A percentile compares a stretch with the other conserved stretches of the same genome.
These are phyloP conservation scores for Tolypocladium inflatum DNA, from an alignment of 2,329 filamentous ascomycete genomes.

Conservation along the genomic window DNA sequence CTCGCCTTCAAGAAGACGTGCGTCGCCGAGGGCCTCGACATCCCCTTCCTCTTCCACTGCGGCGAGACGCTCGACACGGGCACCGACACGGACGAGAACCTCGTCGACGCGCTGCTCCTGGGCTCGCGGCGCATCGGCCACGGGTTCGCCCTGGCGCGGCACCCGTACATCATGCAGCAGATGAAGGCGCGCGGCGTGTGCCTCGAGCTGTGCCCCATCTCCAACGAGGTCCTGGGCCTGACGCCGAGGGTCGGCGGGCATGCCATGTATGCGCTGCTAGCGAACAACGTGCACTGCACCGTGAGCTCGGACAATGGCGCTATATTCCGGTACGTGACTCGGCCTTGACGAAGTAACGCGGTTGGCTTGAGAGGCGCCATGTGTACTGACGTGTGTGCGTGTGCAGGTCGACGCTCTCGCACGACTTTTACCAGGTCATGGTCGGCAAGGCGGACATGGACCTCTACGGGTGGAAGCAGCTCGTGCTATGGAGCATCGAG, in stretches of 20 bases:
- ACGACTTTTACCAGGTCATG: conserved; percentile 72
- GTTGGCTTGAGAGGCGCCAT: not conserved
- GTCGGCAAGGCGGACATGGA: conserved; percentile 58
- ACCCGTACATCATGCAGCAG: conserved; percentile 54
- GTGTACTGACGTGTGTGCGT: not conserved
- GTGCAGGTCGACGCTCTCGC: conserved; percentile 55
- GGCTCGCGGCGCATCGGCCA: conserved; percentile 63
- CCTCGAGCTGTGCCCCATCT: conserved; percentile 69
- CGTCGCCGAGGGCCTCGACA: conserved; percentile 34
- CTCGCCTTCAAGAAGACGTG: conserved; percentile 47
- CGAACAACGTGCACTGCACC: conserved; percentile 65
- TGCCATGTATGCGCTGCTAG: conserved; percentile 56
- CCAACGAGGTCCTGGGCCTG: conserved; percentile 65
- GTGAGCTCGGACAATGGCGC: conserved; percentile 69
- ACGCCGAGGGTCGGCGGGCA: conserved; percentile 57
- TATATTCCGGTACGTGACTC: conserved; percentile 46
- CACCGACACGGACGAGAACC: conserved; percentile 54
- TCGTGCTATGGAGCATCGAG: conserved; percentile 52
- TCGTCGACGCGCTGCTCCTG: conserved; percentile 58
- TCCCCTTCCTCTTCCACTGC: conserved; percentile 69
- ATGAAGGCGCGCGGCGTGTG: conserved; percentile 58
- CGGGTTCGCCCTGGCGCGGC: conserved; percentile 59
- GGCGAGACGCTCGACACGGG: conserved; percentile 64
- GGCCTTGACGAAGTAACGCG: not conserved
- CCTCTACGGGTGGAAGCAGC: conserved; percentile 62